These are phyloP conservation scores for Collariella sp. DNA, from an alignment of 495 filamentous ascomycete species.

Conservation along the genomic window DNA sequence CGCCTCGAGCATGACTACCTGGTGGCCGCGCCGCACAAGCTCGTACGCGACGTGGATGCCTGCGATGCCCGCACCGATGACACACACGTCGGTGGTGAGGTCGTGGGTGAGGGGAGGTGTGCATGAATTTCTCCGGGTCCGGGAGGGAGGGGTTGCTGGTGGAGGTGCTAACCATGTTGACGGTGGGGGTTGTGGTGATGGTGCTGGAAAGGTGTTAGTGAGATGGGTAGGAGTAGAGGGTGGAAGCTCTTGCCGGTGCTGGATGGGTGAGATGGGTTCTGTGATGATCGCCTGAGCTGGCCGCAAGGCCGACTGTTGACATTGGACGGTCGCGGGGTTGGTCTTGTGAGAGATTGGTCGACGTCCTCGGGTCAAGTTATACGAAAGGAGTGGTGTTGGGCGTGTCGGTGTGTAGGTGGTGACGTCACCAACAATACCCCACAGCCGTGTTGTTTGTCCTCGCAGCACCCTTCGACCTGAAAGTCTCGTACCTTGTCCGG, in stretches of 20 bases:
- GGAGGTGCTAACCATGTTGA: slow-evolving; percentile 5
- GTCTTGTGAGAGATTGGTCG: background rate
- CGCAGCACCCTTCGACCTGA: background rate
- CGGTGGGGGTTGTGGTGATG: background rate
- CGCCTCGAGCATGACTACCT: slow-evolving; percentile 47
- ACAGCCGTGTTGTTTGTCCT: background rate
- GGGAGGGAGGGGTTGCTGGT: background rate
- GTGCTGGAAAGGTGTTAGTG: background rate
- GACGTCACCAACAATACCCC: background rate
- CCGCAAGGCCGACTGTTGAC: background rate
- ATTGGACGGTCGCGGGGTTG: background rate
- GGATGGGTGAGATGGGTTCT: background rate
- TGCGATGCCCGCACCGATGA: slow-evolving; percentile 49
- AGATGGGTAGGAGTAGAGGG: background rate
- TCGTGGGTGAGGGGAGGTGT: slow-evolving; percentile 35
- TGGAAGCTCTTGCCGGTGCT: background rate
- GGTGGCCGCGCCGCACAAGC: slow-evolving; percentile 40
- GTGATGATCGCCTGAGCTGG: background rate
- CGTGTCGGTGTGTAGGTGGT: background rate
- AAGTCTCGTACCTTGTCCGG: background rate
- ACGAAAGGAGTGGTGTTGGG: background rate
- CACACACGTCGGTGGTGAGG: slow-evolving; percentile 39
- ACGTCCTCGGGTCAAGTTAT: background rate
- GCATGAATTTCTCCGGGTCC: slow-evolving; percentile 27
- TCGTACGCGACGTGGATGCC: slow-evolving; percentile 49